Evolutionary conservation across 2,329 filamentous ascomycete genomes (phyloP).

Genomic region (Pestalotiopsis sp.): DNA sequence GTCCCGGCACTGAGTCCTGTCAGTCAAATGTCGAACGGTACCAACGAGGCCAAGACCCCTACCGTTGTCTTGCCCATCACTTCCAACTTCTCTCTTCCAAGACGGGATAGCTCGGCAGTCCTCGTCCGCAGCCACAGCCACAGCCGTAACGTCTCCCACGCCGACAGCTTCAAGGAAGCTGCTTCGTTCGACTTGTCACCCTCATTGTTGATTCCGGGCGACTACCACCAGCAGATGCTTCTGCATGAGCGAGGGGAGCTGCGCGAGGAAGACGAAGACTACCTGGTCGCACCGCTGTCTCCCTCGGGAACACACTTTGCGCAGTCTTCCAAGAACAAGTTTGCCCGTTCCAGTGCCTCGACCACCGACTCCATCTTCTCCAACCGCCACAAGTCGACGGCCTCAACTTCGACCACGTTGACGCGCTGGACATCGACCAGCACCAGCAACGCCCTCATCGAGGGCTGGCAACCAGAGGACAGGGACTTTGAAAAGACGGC

Average conservation of each 20-base stretch:
- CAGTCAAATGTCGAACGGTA: conserved; percentile 46
- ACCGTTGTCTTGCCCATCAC: conserved; percentile 37
- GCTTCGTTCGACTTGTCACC: conserved; percentile 64
- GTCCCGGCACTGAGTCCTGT: conserved; percentile 52
- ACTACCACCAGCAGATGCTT: conserved; percentile 60
- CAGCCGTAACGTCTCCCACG: conserved; percentile 46
- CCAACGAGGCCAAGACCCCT: conserved; percentile 50
- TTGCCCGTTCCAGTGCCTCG: conserved; percentile 56
- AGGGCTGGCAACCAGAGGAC: conserved; percentile 22
- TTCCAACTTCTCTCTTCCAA: conserved; percentile 57
- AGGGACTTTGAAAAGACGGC: conserved; percentile 20
- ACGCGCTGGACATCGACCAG: conserved; percentile 59
- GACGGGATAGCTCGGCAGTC: conserved; percentile 36
- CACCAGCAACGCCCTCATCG: conserved; percentile 41
- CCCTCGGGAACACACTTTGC: conserved; percentile 33
- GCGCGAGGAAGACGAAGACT: conserved; percentile 35
- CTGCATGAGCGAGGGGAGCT: conserved; percentile 36
- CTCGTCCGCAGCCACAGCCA: conserved; percentile 31
- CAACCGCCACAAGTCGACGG: conserved; percentile 54
- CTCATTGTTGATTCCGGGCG: conserved; percentile 62
- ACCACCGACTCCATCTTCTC: conserved; percentile 55
- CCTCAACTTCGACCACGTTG: conserved; percentile 56
- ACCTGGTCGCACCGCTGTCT: conserved; percentile 32
- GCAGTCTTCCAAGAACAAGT: conserved; percentile 24
- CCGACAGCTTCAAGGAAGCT: conserved; percentile 60